These are phyloP conservation scores for Volvox carteri DNA, from an alignment of 163 green algal genomes.

Conservation along the genomic window DNA sequence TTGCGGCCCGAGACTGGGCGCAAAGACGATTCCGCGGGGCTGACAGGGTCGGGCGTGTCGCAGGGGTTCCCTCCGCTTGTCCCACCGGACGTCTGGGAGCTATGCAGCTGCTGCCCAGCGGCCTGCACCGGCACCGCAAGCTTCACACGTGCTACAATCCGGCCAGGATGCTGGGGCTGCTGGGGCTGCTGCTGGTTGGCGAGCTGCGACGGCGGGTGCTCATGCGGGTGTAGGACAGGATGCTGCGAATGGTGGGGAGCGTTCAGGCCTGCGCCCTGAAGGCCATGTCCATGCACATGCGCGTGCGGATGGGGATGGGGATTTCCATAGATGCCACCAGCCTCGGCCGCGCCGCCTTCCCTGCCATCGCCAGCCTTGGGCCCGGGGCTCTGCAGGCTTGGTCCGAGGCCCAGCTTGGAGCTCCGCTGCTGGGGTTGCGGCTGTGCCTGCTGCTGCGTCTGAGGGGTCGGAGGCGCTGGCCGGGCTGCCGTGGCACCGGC, in stretches of 20 bases:
- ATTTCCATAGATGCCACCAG: no score
- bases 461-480: not conserved
- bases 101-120: not conserved
- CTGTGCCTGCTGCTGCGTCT: not conserved
- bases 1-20: conserved; percentile 5
- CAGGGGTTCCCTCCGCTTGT: not conserved
- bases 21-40: conserved; percentile 17
- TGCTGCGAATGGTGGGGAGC: not conserved
- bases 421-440: not conserved
- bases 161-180: not conserved
- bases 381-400: not conserved
- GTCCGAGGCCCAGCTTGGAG: conserved; percentile 15
- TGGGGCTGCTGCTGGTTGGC: not conserved
- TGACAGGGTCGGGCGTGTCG: not conserved
- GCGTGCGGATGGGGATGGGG: not conserved
- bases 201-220: not conserved
- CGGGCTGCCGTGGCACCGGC: not conserved
- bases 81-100: not conserved
- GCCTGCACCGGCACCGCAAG: not conserved
- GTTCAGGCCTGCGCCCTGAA: not conserved
- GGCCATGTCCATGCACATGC: not conserved
- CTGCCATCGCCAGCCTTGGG: not conserved
- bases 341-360: not conserved
- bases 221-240: not conserved
- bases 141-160: conserved; percentile 9